Evolutionary conservation across 345 rosid species (phyloP), one percentile per base, ranked within the genome.

Genomic region (Aquilaria malaccensis): DNA sequence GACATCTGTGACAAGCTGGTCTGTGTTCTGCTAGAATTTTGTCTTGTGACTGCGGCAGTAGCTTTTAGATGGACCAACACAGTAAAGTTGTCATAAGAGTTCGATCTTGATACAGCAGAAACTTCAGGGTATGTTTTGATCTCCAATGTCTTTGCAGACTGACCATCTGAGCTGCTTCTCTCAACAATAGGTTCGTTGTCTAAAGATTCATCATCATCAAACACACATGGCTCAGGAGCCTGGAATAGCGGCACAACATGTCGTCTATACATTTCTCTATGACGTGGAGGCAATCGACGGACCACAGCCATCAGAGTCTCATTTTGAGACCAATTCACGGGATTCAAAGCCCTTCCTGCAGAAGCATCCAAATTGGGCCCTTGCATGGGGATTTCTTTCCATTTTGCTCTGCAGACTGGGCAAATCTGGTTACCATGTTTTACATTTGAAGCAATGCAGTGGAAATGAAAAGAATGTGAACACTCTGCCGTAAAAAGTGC

Each of bases 401-500:
- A 94, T 69, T 83, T 88, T 1, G 91, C 86, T 63, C 93, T 70
- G 70, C 99, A 94, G 65, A 94, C 88, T 1, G 97, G 97, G 71
- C 97, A 94, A 50, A 83, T 80, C 74, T 80, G 92, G 80, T 86
- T 90, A 15, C 93, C 93, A 31, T 87, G 82, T 69, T 88, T 85
- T 61, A 86, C 96, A 64, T 83, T 90, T 4, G 96, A 86, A 72
- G 96, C 85, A 67, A 94, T 88, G 75, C 99, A 94, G 56, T 88
- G 88, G 75, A 94, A 90, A 72, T 94, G 99, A 77, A 94, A 94
- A 56, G 97, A 88, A 64, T 90, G 99, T 0, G 96, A 84, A 67
- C 97, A 93, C 64, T 93, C 97, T 13, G 99, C 96, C 2, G 95
- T 93, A 76, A 93, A 93, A 61, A 94, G 77, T 10, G 97, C 99